Base-by-base conservation (phyloP, 495 filamentous ascomycete species). In the Geoglossum glabrum region DNA sequence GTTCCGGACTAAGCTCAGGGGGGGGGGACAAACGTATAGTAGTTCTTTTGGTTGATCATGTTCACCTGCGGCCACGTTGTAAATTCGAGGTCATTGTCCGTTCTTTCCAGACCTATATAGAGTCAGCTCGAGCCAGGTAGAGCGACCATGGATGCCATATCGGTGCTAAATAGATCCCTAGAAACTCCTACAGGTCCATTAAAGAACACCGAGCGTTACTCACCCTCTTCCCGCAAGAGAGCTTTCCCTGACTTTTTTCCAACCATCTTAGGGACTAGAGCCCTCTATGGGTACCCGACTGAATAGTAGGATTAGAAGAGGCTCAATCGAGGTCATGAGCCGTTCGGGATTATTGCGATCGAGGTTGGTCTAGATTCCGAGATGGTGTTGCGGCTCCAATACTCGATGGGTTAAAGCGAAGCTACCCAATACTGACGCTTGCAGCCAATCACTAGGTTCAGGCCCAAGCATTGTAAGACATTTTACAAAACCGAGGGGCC, bases 41-140 rank as follows among this genome's bases (percentile, higher is more conserved):
- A 98, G 70, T 98, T 98, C 71, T 98, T 98, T 66, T 98, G 92
- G 66, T 98, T 98, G 68, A 98, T 98, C 65, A 89, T 83, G 17
- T 76, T 75, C 45, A 95, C 79, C 63, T 89, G 83, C 21, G 92
- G 93, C 92, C 92, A 98, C 69, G 77, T 90, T 26, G 89, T 89
- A 55, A 87, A 79, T 65, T 88, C 89, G 79, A 98, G 88, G 66
- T 90, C 89, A 76, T 98, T 98, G 73, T 98, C 92, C 38, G 93
- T 97, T 62, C 90, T 76, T 69, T 92, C 87, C 47, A 98, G 81
- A 59, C 92, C 92, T 95, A 58, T 21, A 31, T 19, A 28, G 38
- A 15, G 49, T 52, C 15, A 52, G 49, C 11, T 9, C 21, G 7
- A 52, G 7, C 49, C 9, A 27, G 11, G 1, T 28, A 2, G 2